Evolutionary conservation across 225 moss, liverwort and hornwort species (phyloP), one percentile per base, ranked within the genome.

Genomic region (Marchantia polymorpha): DNA sequence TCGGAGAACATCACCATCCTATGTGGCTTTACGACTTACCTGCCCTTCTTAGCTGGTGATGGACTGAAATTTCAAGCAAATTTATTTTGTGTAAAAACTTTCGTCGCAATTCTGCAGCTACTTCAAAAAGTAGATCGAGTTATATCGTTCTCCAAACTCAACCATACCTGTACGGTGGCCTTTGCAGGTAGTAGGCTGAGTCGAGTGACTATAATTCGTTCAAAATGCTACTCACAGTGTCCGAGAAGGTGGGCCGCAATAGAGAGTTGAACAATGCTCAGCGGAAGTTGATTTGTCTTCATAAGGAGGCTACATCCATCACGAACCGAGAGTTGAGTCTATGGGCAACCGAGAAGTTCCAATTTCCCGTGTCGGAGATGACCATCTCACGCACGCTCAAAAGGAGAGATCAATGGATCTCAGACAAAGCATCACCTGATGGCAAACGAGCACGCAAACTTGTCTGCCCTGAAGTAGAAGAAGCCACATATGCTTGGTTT

Each of bases 401-500:
- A 79, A 79, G 79, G 76, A 82, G 76, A 79, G 79, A 82, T 55
- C 79, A 79, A 56, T 85, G 85, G 85, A 64, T 82, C 71, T 82
- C 85, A 66, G 79, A 76, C 56, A 82, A 72, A 30, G 79, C 79
- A 49, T 78, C 72, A 56, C 84, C 78, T 10, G 81, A 82, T 49
- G 81, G 85, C 63, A 85, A 82, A 79, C 80, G 86, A 59, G 82
- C 74, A 55, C 64, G 80, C 29, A 86, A 86, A 73, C 52, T 86
- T 69, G 65, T 81, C 16, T 83, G 82, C 52, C 81, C 83, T 7
- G 86, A 86, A 81, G 86, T 86, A 31, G 86, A 86, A 76, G 78
- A 86, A 56, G 83, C 81, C 70, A 81, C 81, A 0, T 83, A 86
- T 81, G 81, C 83, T 12, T 86, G 86, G 86, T 83, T 78, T 78